Percentiles rank a stretch among this genome's conserved stretches.
Evolutionary conservation across 495 filamentous ascomycete species (phyloP).

Genomic region (Daldinia loculata): DNA sequence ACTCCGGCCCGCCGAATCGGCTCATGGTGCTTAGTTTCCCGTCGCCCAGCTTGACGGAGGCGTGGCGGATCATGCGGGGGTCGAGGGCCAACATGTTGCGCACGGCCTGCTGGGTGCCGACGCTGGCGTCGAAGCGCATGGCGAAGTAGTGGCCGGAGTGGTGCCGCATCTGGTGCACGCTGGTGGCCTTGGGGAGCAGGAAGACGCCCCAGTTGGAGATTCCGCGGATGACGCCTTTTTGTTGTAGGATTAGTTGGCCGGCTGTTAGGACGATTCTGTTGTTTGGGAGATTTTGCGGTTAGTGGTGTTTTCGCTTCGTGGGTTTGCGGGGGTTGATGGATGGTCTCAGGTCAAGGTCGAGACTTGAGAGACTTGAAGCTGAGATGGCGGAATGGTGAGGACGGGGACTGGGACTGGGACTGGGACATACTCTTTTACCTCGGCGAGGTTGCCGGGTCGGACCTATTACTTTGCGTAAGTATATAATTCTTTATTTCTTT

Average conservation of each 20-base stretch:
- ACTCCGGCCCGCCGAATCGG: constrained; percentile 67
- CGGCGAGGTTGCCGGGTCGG: constrained; percentile 83
- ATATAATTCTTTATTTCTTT: constrained; percentile 20
- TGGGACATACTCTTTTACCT: constrained; percentile 88
- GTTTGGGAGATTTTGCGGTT: background rate
- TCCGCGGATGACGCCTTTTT: constrained; percentile 90
- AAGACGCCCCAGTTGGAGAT: constrained; percentile 94
- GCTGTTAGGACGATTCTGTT: constrained; percentile 85
- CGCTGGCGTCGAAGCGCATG: constrained; percentile 89
- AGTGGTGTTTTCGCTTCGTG: background rate
- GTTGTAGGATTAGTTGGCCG: constrained; percentile 81
- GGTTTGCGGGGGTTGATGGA: background rate
- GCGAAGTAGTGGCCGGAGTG: constrained; percentile 93
- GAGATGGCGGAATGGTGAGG: background rate
- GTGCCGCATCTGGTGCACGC: constrained; percentile 80
- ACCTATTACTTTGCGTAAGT: constrained; percentile 63
- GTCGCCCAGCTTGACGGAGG: constrained; percentile 84
- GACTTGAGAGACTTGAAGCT: background rate
- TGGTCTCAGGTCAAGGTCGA: background rate
- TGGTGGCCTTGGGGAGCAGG: constrained; percentile 76
- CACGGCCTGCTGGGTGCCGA: constrained; percentile 74
- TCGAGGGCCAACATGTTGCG: constrained; percentile 82
- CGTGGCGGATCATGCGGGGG: constrained; percentile 87
- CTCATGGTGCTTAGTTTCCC: constrained; percentile 74
- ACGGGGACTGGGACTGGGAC: background rate